These are phyloP conservation scores for Fonsecaea pugnacius DNA, from an alignment of 2,329 filamentous ascomycete species.

Conservation along the genomic window DNA sequence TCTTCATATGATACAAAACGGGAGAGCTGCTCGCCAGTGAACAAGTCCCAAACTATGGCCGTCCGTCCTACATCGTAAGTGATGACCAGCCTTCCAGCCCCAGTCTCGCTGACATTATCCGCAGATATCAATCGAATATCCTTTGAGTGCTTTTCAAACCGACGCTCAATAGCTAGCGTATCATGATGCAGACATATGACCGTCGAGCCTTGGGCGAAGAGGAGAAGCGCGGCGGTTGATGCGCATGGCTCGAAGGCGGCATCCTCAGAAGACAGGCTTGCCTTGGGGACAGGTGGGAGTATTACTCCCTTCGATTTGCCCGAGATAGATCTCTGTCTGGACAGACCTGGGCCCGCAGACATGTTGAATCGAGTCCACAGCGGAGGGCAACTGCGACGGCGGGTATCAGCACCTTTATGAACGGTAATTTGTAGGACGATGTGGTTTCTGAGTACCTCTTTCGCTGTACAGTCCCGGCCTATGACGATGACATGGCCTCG, in stretches of 20 bases:
- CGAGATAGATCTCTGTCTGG: slow-evolving; percentile 36
- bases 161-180: slow-evolving; percentile 82
- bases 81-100: slow-evolving; percentile 81
- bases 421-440: slow-evolving; percentile 13
- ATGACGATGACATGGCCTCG: slow-evolving; percentile 29
- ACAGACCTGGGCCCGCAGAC: slow-evolving; percentile 31
- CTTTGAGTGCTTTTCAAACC: slow-evolving; percentile 81
- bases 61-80: slow-evolving; percentile 92
- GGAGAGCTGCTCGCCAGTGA: slow-evolving; percentile 86
- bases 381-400: slow-evolving; percentile 21
- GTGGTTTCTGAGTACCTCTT: slow-evolving; percentile 24
- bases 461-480: slow-evolving; percentile 22
- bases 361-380: slow-evolving; percentile 20
- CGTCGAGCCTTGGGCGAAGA: slow-evolving; percentile 81
- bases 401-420: slow-evolving; percentile 24
- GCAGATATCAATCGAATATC: slow-evolving; percentile 83
- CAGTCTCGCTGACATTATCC: slow-evolving; percentile 87
- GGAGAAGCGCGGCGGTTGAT: slow-evolving; percentile 85
- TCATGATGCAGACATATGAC: slow-evolving; percentile 92
- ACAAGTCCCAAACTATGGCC: slow-evolving; percentile 94
- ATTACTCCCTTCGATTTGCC: slow-evolving; percentile 32
- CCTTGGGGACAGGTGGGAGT: slow-evolving; percentile 26
- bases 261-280: slow-evolving; percentile 40
- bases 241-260: slow-evolving; percentile 80
- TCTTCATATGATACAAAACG: slow-evolving; percentile 92